These are phyloP conservation scores for Novakomyces olei DNA, from an alignment of 805 yeast species.

Conservation along the genomic window DNA sequence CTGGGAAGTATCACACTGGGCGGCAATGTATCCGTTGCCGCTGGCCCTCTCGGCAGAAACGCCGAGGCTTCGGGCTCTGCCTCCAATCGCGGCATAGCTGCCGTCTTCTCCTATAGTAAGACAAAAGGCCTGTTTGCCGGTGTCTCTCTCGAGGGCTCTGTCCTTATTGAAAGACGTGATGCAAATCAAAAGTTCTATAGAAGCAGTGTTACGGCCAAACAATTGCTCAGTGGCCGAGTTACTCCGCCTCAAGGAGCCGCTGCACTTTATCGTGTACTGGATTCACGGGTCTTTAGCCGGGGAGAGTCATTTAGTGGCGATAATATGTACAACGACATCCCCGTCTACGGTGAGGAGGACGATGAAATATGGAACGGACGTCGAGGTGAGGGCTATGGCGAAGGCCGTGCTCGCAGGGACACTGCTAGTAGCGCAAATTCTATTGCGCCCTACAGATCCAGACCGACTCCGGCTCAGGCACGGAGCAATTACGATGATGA, in stretches of 20 bases:
- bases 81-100: conserved; percentile 64
- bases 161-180: conserved; percentile 87
- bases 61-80: conserved; percentile 97
- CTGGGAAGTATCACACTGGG: conserved; percentile 87
- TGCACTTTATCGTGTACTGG: conserved; percentile 62
- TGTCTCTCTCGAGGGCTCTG: conserved; percentile 90
- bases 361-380: conserved; percentile 8
- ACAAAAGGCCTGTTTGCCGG: conserved; percentile 96
- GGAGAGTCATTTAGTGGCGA: conserved; percentile 29
- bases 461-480: too few species aligned
- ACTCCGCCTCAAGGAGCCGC: conserved; percentile 85
- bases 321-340: conserved; percentile 57
- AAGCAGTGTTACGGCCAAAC: conserved; percentile 63
- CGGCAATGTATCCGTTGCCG: conserved; percentile 85
- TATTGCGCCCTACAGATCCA: too few species aligned
- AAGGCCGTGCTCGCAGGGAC: too few species aligned
- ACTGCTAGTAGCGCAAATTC: too few species aligned
- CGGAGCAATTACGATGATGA: too few species aligned
- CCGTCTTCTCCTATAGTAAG: conserved; percentile 81
- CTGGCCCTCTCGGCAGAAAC: conserved; percentile 91
- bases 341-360: conserved; percentile 22
- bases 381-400: background rate
- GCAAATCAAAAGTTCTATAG: conserved; percentile 94
- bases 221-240: conserved; percentile 65
- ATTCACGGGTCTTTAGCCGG: conserved; percentile 57